Evolutionary conservation across 352 stramenopile species (phyloP).

Genomic region (Pythium coloratum): DNA sequence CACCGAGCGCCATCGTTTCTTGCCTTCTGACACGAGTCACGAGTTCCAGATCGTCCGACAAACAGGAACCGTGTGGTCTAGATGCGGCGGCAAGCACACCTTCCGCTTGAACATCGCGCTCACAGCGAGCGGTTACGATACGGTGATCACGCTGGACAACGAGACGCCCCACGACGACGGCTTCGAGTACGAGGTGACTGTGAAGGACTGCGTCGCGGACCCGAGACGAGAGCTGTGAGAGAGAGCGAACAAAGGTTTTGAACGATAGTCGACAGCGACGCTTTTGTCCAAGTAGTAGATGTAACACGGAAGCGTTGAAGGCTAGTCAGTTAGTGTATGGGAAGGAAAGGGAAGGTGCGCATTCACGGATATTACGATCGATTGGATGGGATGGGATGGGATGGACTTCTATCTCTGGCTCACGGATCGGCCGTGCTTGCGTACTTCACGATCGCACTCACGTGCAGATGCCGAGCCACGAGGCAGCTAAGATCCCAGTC

Average conservation of each 20-base stretch:
- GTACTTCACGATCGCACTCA: not conserved
- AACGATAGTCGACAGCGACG: not conserved
- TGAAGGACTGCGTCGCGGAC: slow-evolving; percentile 21
- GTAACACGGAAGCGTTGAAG: not conserved
- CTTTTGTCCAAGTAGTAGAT: not conserved
- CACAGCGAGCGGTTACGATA: slow-evolving; percentile 21
- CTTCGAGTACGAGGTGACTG: slow-evolving; percentile 21
- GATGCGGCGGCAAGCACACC: slow-evolving; percentile 18
- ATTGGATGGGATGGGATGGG: not conserved
- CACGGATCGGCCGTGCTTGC: not conserved
- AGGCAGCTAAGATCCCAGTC: slow-evolving; percentile 1
- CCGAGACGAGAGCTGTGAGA: slow-evolving; percentile 19
- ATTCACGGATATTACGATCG: slow-evolving; percentile 11
- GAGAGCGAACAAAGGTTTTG: not conserved
- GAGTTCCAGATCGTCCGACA: slow-evolving; percentile 19
- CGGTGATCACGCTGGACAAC: slow-evolving; percentile 17
- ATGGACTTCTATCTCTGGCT: slow-evolving; percentile 3
- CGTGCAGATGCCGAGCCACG: not conserved
- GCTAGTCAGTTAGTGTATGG: not conserved
- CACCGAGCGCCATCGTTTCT: slow-evolving; percentile 25
- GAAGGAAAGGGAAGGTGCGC: slow-evolving; percentile 6
- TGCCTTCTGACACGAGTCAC: not conserved
- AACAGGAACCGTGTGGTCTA: slow-evolving; percentile 28
- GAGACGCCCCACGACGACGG: slow-evolving; percentile 13
- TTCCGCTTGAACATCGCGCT: slow-evolving; percentile 37